Percentiles rank a stretch among this genome's conserved stretches.
Conservation (phyloP, 2,329 filamentous ascomycete species). For the Colletotrichum cuscutae region DNA sequence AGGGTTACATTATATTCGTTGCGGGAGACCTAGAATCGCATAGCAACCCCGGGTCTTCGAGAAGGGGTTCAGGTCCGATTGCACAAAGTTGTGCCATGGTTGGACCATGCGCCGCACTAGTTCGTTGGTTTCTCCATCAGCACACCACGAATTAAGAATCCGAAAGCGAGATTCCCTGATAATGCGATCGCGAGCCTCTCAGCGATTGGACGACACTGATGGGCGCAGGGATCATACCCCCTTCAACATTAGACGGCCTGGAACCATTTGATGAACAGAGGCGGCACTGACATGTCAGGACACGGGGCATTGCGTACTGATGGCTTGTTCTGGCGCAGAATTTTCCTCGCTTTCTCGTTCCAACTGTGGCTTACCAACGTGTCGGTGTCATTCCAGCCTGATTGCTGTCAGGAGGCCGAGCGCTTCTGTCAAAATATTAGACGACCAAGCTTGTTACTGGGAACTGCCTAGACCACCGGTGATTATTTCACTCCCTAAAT, state of each 20-base stretch:
- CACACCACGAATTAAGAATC: conserved; percentile 5
- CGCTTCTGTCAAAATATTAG: neutral
- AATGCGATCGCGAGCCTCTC: conserved; percentile 6
- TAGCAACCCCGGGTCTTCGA: neutral
- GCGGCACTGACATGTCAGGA: neutral
- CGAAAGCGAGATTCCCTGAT: conserved; percentile 21
- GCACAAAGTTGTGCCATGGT: conserved; percentile 25
- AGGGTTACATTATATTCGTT: conserved; percentile 12
- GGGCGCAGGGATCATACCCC: neutral
- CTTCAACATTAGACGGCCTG: conserved; percentile 3
- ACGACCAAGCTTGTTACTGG: neutral
- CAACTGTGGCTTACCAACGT: neutral
- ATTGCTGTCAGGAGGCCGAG: neutral
- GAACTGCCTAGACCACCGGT: neutral
- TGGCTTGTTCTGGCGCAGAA: neutral
- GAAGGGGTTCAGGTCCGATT: neutral
- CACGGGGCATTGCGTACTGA: conserved; percentile 1
- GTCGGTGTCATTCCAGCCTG: neutral
- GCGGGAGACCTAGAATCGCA: neutral
- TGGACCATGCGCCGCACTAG: neutral
- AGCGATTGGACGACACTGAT: conserved; percentile 15
- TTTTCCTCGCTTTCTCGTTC: conserved; percentile 3
- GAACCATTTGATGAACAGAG: conserved; percentile 9
- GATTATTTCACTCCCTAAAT: neutral
- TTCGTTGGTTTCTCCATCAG: neutral